These are phyloP conservation scores for Teunomyces cretensis DNA, from an alignment of 805 yeast species.

Conservation along the genomic window DNA sequence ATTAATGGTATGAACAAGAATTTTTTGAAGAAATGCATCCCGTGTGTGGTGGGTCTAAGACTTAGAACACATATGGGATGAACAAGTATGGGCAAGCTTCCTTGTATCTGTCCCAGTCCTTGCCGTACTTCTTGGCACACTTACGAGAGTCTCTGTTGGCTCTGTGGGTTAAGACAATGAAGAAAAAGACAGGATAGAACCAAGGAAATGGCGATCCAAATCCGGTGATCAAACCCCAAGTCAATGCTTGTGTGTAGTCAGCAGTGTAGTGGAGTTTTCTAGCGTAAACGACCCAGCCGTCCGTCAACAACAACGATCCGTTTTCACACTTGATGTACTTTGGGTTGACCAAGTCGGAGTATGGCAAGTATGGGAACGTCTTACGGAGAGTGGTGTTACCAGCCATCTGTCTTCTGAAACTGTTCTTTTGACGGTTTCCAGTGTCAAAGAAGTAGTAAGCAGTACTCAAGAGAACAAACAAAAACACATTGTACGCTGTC, in stretches of 20 bases:
- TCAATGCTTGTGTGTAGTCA: conserved; percentile 80
- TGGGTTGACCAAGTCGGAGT: conserved; percentile 80
- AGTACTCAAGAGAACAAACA: conserved; percentile 55
- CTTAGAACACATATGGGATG: conserved; percentile 81
- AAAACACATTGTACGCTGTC: conserved; percentile 51
- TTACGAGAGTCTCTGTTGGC: conserved; percentile 84
- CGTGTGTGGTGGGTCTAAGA: no score
- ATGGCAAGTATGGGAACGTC: conserved; percentile 91
- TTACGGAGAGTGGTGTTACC: conserved; percentile 79
- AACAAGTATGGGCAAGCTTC: conserved; percentile 88
- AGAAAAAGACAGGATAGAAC: conserved; percentile 93
- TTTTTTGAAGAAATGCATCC: not conserved
- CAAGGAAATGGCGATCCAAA: conserved; percentile 86
- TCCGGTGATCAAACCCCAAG: conserved; percentile 94
- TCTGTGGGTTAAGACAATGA: conserved; percentile 83
- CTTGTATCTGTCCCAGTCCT: conserved; percentile 86
- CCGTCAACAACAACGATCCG: conserved; percentile 82
- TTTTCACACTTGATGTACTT: conserved; percentile 78
- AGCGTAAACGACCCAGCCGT: conserved; percentile 94
- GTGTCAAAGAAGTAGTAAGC: conserved; percentile 95
- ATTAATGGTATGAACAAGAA: not conserved
- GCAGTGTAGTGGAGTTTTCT: conserved; percentile 95
- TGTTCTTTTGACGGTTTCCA: conserved; percentile 90
- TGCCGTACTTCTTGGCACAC: conserved; percentile 85
- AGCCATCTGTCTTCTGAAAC: conserved; percentile 79